Conservation (phyloP, 164 flowering plant species). For the Nymphaea thermarum region DNA sequence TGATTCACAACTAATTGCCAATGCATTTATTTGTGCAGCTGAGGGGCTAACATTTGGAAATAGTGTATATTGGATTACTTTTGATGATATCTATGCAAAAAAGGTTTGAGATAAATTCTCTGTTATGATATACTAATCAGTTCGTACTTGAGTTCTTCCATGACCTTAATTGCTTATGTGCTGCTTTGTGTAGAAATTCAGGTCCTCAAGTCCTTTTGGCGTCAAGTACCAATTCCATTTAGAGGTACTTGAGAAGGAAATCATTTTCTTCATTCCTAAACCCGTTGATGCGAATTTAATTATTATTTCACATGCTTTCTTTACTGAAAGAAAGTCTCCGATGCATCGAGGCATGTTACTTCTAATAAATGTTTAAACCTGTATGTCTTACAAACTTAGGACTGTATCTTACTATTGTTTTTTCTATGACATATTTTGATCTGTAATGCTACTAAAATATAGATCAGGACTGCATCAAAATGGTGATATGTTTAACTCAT, state of each 20-base stretch:
- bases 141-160: background rate
- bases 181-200: constrained; percentile 57
- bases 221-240: constrained; percentile 88
- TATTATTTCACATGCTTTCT: background rate
- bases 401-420: background rate
- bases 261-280: background rate
- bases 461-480: no score
- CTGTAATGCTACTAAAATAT: no score
- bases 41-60: constrained; percentile 76
- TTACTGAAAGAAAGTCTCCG: background rate
- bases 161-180: constrained; percentile 1
- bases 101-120: constrained; percentile 33
- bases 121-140: background rate
- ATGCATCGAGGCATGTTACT: background rate
- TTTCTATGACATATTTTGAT: no score
- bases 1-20: background rate
- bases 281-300: background rate
- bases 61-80: constrained; percentile 81
- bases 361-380: background rate
- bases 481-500: no score
- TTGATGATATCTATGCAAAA: constrained; percentile 63
- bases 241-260: constrained; percentile 40
- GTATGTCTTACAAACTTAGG: background rate
- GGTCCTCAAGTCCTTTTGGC: constrained; percentile 75
- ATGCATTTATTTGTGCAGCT: constrained; percentile 33